These are phyloP conservation scores for Elaeagnus macrophylla DNA, from an alignment of 306 rosid species.

Conservation along the genomic window DNA sequence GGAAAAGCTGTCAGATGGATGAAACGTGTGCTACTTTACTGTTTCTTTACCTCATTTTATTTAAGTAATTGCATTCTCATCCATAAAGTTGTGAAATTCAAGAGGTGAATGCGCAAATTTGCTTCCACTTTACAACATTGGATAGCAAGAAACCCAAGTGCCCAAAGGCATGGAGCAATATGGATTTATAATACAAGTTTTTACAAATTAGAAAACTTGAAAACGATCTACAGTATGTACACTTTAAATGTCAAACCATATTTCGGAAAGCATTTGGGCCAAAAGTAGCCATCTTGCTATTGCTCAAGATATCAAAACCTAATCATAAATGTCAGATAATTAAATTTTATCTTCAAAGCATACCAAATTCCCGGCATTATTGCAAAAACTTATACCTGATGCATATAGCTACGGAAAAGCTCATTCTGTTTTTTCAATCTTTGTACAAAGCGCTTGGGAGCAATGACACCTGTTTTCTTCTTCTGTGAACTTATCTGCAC, in stretches of 20 bases:
- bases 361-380: not conserved
- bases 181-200: too few species aligned
- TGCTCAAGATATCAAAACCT: too few species aligned
- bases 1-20: not conserved
- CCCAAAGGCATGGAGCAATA: too few species aligned
- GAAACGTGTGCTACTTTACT: not conserved
- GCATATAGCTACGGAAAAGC: slow-evolving; percentile 96
- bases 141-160: too few species aligned
- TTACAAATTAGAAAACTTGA: too few species aligned
- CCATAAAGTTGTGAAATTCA: not conserved
- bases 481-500: slow-evolving; percentile 93
- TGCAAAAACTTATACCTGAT: slow-evolving; percentile 55
- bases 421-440: slow-evolving; percentile 96
- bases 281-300: too few species aligned
- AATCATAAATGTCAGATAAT: not conserved
- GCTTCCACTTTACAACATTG: too few species aligned
- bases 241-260: too few species aligned
- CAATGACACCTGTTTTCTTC: slow-evolving; percentile 98
- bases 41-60: not conserved
- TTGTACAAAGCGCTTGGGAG: slow-evolving; percentile 97
- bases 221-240: too few species aligned
- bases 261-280: too few species aligned
- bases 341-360: not conserved
- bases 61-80: not conserved
- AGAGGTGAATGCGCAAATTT: not conserved